Evolutionary conservation across 805 yeast genomes (phyloP).

Genomic region (Candida parachauliodes): DNA sequence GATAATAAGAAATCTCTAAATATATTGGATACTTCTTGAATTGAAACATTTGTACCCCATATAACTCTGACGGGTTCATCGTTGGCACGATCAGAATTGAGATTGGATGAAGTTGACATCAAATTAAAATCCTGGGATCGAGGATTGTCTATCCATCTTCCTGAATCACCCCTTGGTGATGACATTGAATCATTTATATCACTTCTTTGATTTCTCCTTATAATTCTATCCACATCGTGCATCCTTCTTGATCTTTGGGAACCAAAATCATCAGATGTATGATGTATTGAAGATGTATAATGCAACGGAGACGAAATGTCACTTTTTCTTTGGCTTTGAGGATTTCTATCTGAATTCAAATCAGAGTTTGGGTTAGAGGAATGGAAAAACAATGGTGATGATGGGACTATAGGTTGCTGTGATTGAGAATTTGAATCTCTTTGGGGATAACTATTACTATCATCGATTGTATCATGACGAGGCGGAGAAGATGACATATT

Average conservation of each 20-base stretch:
- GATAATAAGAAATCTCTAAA: constrained; percentile 82
- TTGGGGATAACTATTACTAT: constrained; percentile 1
- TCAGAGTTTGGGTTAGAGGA: constrained; percentile 44
- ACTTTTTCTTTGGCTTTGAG: constrained; percentile 19
- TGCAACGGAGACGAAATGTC: constrained; percentile 49
- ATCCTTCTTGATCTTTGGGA: constrained; percentile 38
- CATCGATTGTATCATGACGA: background rate
- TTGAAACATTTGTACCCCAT: constrained; percentile 98
- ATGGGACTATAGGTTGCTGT: constrained; percentile 44
- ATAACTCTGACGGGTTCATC: constrained; percentile 85
- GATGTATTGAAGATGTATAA: constrained; percentile 42
- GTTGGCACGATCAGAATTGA: constrained; percentile 23
- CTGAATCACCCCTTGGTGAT: constrained; percentile 50
- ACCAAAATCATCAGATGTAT: constrained; percentile 36
- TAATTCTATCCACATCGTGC: constrained; percentile 39
- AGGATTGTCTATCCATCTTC: constrained; percentile 22
- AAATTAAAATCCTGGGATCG: constrained; percentile 33
- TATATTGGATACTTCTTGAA: constrained; percentile 76
- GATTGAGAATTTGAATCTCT: constrained; percentile 32
- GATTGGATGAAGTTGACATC: constrained; percentile 23
- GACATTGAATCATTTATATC: constrained; percentile 66
- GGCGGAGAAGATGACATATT: constrained; percentile 36
- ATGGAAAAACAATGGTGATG: constrained; percentile 55
- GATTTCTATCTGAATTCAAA: constrained; percentile 8
- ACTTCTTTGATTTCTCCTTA: constrained; percentile 62